Base-by-base conservation (phyloP, 257 asterid genomes). In the Cordia subcordata region DNA sequence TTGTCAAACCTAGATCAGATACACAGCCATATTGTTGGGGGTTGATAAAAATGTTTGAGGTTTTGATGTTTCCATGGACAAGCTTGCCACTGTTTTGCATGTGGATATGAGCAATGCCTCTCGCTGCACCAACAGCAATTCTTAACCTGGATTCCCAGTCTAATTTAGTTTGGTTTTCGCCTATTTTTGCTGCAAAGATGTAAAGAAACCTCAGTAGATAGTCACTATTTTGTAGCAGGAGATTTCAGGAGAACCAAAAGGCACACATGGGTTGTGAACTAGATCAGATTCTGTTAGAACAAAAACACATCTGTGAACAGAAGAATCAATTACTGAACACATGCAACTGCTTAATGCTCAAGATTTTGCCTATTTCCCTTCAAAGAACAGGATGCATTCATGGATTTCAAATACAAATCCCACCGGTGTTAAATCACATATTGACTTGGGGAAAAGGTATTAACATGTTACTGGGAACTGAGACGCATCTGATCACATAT, bases 21-120 rank as follows among this genome's bases (percentile, higher is more conserved):
- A 85, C 58, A 50, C 81, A 77, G 0, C 83, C 89, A 11, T 64
- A 67, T 0, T 69, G 76, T 45, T 77, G 66, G 42, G 85, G 66
- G 77, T 82, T 78, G 63, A 82, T 69, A 68, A 85, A 82, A 21
- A 85, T 75, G 75, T 85, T 85, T 0, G 85, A 80, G 57, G 94
- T 76, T 70, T 78, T 85, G 40, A 85, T 66, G 70, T 85, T 82
- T 55, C 94, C 94, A 49, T 82, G 94, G 21, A 82, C 82, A 19
- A 85, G 77, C 61, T 77, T 79, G 52, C 87, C 85, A 2, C 76
- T 53, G 5, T 35, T 57, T 27, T 74, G 75, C 8, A 71, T 32
- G 67, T 85, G 94, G 65, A 85, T 72, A 75, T 80, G 79, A 37
- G 81, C 73, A 13, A 82, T 66, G 10, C 94, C 94, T 63, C 70